Base-by-base conservation (phyloP, 805 yeast genomes). In the Ascoidea asiatica region DNA sequence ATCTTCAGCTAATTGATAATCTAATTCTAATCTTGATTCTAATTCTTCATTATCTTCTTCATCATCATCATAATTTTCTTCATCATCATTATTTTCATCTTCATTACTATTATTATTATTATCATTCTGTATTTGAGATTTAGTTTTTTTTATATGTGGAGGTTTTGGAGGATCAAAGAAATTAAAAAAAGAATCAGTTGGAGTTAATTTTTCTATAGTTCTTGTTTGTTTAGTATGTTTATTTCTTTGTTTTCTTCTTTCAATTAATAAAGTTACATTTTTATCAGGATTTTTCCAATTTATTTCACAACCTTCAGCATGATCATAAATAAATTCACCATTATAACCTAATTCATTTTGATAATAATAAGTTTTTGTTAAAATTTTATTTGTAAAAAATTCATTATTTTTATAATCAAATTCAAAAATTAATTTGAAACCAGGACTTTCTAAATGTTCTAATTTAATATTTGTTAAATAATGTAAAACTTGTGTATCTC, bases 281-380 rank as follows among this genome's bases (percentile, higher is more conserved):
- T 70, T 69, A 53, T 81, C 94, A 56, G 80, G 79, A 44, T 80
- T 74, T 50, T 66, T 68, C 98, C 98, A 92, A 53, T 81, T 68
- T 60, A 92, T 84, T 46, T 77, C 80, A 52, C 75, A 71, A 45
- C 97, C 97, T 59, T 86, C 94, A 11, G 98, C 97, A 60, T 86
- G 95, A 65, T 90, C 97, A 63, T 90, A 92, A 53, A 92, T 88
- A 62, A 86, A 90, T 62, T 92, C 98, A 29, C 98, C 97, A 23
- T 89, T 80, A 64, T 87, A 86, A 19, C 95, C 96, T 53, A 88
- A 72, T 64, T 90, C 95, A 48, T 85, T 87, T 65, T 87, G 95
- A 67, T 92, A 92, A 66, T 77, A 89, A 64, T 92, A 92, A 5
- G 94, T 80, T 70, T 92, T 92, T 50, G 82, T 72, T 55, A 92